A percentile compares a stretch with the other conserved stretches of the same genome.
phyloP scores from a whole-genome alignment of 495 filamentous ascomycete species.

The Penicillium argentinense region DNA sequence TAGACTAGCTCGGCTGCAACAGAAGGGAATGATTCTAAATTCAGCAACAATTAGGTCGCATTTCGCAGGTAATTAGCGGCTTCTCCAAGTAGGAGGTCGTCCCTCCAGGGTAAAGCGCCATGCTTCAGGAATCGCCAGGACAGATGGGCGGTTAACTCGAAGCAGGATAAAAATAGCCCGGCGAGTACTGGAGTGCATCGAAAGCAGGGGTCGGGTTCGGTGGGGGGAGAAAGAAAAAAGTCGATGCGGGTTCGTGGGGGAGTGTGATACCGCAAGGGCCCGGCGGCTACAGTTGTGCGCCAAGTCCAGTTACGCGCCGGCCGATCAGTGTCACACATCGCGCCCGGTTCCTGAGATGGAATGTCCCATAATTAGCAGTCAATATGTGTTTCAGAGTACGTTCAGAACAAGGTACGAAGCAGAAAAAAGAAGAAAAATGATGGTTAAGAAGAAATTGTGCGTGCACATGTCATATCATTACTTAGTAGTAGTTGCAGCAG shows the following conservation, averaged over 20 bases:
- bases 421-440: slow-evolving; percentile 1
- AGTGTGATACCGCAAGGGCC: slow-evolving; percentile 22
- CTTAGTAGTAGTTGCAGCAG: too few species aligned
- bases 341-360: slow-evolving; percentile 4
- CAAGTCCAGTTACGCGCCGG: slow-evolving; percentile 29
- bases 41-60: slow-evolving; percentile 38
- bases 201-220: background rate
- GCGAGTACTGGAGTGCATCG: slow-evolving; percentile 13
- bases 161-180: slow-evolving; percentile 26
- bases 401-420: background rate
- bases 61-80: slow-evolving; percentile 28
- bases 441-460: background rate
- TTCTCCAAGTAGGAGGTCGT: slow-evolving; percentile 2
- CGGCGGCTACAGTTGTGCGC: slow-evolving; percentile 28
- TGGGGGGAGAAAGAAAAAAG: background rate
- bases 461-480: slow-evolving; percentile 6
- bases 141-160: slow-evolving; percentile 21
- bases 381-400: slow-evolving; percentile 6
- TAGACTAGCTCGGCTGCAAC: slow-evolving; percentile 27
- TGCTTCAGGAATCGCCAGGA: slow-evolving; percentile 24
- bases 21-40: slow-evolving; percentile 34
- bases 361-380: slow-evolving; percentile 30
- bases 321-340: slow-evolving; percentile 19
- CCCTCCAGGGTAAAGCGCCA: slow-evolving; percentile 6
- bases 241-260: background rate